These are phyloP conservation scores for Dioscorea dumetorum DNA, from an alignment of 106 monocot genomes.

Conservation along the genomic window DNA sequence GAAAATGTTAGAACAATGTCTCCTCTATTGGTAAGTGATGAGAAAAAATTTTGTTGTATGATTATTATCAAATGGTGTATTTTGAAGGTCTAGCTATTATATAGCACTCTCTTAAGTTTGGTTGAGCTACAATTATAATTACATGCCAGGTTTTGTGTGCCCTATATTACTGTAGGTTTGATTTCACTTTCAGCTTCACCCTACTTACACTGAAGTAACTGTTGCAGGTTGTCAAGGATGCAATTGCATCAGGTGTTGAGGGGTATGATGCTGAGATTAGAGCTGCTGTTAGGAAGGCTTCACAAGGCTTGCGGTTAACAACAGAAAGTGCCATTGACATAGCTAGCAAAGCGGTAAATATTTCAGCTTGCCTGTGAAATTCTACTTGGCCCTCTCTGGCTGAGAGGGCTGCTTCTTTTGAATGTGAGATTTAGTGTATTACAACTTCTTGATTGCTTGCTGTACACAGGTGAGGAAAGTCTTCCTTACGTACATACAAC, in stretches of 20 bases:
- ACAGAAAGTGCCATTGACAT: conserved; percentile 80
- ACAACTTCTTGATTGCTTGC: not conserved
- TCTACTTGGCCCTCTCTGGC: too few relatives aligned
- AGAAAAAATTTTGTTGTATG: too few relatives aligned
- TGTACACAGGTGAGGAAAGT: conserved; percentile 67
- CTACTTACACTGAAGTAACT: not conserved
- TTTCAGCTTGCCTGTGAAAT: too few relatives aligned
- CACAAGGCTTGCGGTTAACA: conserved; percentile 77
- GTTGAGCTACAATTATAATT: too few relatives aligned
- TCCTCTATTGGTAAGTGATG: too few relatives aligned
- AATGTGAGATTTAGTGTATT: too few relatives aligned
- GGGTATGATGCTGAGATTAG: conserved; percentile 84
- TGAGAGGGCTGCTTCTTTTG: too few relatives aligned
- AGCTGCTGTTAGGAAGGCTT: conserved; percentile 83
- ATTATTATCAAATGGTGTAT: too few relatives aligned
- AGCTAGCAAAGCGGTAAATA: conserved; percentile 78
- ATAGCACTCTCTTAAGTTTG: too few relatives aligned
- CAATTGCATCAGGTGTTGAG: conserved; percentile 87
- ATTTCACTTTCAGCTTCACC: too few relatives aligned
- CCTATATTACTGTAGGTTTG: not conserved
- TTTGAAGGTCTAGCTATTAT: too few relatives aligned
- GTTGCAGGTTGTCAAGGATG: conserved; percentile 83
- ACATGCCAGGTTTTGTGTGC: not conserved
- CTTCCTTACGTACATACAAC: conserved; percentile 69
- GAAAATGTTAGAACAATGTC: too few relatives aligned